phyloP scores from a whole-genome alignment of 2,329 filamentous ascomycete genomes.

The Dryadomyces sulphureus region DNA sequence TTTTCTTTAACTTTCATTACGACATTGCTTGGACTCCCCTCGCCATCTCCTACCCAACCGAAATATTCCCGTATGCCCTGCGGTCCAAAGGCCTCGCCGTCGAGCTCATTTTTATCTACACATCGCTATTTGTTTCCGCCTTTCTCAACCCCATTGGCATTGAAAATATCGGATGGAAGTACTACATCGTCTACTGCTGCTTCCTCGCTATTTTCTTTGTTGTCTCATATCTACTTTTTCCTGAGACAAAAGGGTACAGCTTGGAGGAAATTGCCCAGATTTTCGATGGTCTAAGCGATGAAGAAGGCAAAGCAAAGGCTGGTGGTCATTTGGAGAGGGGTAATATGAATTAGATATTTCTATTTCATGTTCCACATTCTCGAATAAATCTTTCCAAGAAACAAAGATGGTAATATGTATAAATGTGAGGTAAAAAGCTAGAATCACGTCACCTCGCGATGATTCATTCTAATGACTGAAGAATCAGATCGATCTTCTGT shows the following conservation, averaged over 20 bases:
- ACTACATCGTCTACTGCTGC: slow-evolving; percentile 7
- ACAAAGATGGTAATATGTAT: too few species aligned
- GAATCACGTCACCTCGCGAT: too few species aligned
- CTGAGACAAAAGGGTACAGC: slow-evolving; percentile 14
- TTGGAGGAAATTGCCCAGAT: slow-evolving; percentile 10
- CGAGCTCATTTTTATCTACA: background rate
- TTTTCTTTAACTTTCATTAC: slow-evolving; percentile 19
- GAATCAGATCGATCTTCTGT: too few species aligned
- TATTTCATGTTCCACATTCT: too few species aligned
- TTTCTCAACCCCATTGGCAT: slow-evolving; percentile 7
- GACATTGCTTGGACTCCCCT: slow-evolving; percentile 1
- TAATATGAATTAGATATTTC: too few species aligned
- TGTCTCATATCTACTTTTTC: slow-evolving; percentile 10
- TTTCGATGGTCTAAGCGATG: background rate
- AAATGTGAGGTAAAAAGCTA: too few species aligned
- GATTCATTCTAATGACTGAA: too few species aligned
- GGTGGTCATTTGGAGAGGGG: background rate
- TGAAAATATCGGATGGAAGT: slow-evolving; percentile 5
- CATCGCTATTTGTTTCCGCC: background rate
- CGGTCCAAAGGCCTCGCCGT: slow-evolving; percentile 1
- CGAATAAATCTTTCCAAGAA: too few species aligned
- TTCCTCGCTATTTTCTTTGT: background rate
- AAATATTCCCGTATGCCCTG: slow-evolving; percentile 3
- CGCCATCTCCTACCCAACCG: slow-evolving; percentile 1
- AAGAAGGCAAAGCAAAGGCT: background rate